phyloP scores from a whole-genome alignment of 202 grass and related monocot species.

The Saccharum hybrid region DNA sequence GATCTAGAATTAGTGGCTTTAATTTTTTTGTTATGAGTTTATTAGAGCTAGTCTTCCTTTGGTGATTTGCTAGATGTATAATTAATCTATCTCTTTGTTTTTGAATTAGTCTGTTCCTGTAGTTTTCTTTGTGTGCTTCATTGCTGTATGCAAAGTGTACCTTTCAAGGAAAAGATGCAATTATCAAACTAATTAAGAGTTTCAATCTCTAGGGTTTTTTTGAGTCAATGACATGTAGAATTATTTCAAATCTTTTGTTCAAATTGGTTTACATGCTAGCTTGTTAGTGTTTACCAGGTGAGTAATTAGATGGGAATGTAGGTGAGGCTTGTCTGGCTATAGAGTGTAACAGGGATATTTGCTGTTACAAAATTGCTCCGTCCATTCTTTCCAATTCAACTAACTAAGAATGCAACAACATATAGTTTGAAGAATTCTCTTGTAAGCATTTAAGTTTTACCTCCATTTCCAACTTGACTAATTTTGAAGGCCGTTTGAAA shows the following conservation, averaged over 20 bases:
- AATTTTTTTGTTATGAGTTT: conserved; percentile 2
- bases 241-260: conserved; percentile 18
- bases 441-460: not conserved
- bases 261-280: conserved; percentile 2
- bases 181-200: not conserved
- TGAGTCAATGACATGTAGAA: not conserved
- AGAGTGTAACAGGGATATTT: not conserved
- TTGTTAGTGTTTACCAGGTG: conserved; percentile 9
- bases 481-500: not conserved
- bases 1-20: not conserved
- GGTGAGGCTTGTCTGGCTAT: not conserved
- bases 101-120: not conserved
- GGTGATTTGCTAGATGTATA: not conserved
- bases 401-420: not conserved
- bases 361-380: not conserved
- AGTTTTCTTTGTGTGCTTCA: conserved; percentile 7
- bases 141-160: not conserved
- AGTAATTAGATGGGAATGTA: not conserved
- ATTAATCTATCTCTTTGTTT: not conserved
- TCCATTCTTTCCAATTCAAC: not conserved
- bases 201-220: not conserved
- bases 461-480: not conserved
- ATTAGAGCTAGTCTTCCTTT: not conserved
- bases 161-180: not conserved
- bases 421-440: not conserved